Conservation (phyloP, 305 asterid genomes). For the Fraxinus baroniana region DNA sequence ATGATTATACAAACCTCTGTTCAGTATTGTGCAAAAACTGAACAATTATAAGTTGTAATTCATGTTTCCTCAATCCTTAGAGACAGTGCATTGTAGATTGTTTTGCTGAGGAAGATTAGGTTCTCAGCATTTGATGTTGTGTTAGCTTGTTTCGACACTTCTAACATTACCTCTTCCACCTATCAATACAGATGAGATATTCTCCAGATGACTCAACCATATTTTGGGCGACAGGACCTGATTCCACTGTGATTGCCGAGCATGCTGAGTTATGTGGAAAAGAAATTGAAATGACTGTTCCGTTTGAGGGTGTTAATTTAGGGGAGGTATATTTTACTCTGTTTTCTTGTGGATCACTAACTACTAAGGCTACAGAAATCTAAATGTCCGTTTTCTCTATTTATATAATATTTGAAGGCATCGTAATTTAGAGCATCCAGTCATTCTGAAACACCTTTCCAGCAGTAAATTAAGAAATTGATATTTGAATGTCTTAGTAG, state of each 20-base stretch:
- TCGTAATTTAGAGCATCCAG: not conserved
- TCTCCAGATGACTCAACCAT: slow-evolving; percentile 83
- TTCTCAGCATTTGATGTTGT: not conserved
- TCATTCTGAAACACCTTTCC: not conserved
- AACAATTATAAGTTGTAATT: not conserved
- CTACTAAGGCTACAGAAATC: not conserved
- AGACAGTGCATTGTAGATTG: not conserved
- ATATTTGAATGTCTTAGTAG: not conserved
- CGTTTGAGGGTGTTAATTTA: slow-evolving; percentile 78
- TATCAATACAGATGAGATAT: slow-evolving; percentile 64
- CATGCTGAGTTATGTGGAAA: slow-evolving; percentile 71
- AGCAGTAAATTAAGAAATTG: not conserved
- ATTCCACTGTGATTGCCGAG: slow-evolving; percentile 60
- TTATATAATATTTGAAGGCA: not conserved
- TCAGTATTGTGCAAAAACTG: not conserved
- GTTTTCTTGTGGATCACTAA: not conserved
- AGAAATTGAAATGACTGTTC: slow-evolving; percentile 85
- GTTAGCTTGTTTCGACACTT: not conserved
- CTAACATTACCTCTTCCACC: slow-evolving; percentile 3
- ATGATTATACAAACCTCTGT: not conserved
- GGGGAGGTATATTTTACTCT: slow-evolving; percentile 69
- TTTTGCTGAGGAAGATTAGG: not conserved
- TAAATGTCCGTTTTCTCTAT: not conserved
- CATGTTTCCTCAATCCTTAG: not conserved
- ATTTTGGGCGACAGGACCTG: slow-evolving; percentile 84